phyloP scores from a whole-genome alignment of 169 alveolate genomes.

The Eimeria sp. region DNA sequence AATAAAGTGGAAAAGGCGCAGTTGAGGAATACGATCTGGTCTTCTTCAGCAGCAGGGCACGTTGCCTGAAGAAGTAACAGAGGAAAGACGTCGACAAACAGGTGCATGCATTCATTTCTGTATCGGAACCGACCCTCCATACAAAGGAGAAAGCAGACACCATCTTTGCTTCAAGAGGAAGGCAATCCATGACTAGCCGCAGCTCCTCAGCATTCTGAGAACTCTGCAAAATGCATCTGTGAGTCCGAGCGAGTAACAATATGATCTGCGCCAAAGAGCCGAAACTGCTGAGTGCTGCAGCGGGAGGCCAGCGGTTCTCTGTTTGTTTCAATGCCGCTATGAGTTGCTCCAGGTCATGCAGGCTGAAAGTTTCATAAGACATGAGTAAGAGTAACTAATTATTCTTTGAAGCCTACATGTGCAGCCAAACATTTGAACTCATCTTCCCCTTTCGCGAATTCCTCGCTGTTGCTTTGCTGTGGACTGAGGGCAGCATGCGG shows the following conservation, averaged over 20 bases:
- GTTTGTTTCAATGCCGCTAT: not conserved
- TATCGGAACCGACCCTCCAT: not conserved
- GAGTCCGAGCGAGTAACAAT: not conserved
- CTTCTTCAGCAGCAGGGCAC: not conserved
- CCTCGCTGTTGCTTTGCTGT: not conserved
- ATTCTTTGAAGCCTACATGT: not conserved
- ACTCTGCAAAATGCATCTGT: not conserved
- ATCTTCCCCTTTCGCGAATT: not conserved
- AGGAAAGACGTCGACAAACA: not conserved
- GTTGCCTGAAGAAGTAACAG: not conserved
- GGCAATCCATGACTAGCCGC: not conserved
- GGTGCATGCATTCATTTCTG: not conserved
- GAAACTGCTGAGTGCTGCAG: not conserved
- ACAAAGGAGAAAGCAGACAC: not conserved
- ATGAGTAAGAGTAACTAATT: not conserved
- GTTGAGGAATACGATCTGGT: not conserved
- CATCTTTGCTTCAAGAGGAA: not conserved
- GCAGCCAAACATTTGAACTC: not conserved
- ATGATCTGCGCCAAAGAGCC: not conserved
- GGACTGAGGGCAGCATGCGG: not conserved
- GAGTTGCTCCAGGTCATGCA: conserved; percentile 11
- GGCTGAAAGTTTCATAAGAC: not conserved
- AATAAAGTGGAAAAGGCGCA: not conserved
- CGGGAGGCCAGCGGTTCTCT: conserved; percentile 19
- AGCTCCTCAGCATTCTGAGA: not conserved